Evolutionary conservation across 2,329 filamentous ascomycete genomes (phyloP).

Genomic region (Colletotrichum cereale): DNA sequence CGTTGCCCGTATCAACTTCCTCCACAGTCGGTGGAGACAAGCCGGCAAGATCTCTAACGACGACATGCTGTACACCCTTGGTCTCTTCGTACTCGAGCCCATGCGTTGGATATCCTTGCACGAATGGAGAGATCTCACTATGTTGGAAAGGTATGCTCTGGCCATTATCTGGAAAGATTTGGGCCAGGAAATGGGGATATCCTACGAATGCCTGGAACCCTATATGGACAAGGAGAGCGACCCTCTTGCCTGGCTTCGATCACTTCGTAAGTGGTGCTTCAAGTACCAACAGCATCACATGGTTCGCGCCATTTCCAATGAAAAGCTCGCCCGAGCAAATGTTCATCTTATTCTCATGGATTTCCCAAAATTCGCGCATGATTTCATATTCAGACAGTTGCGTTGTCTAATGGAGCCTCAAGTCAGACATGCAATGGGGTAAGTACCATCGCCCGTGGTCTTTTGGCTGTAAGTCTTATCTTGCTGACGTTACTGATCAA

Average conservation of each 20-base stretch:
- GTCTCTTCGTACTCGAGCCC: conserved; percentile 69
- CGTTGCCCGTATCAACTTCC: conserved; percentile 73
- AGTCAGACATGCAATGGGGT: conserved; percentile 28
- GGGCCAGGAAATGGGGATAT: conserved; percentile 68
- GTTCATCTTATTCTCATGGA: conserved; percentile 14
- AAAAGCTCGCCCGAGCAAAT: conserved; percentile 27
- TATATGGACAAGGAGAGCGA: conserved; percentile 57
- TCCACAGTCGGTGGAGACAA: conserved; percentile 69
- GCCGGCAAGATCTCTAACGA: conserved; percentile 70
- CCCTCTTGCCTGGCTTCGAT: conserved; percentile 65
- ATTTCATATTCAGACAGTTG: conserved; percentile 19
- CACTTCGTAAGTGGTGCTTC: conserved; percentile 62
- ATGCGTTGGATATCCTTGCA: conserved; percentile 63
- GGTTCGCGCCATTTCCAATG: conserved; percentile 48
- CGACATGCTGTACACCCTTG: conserved; percentile 75
- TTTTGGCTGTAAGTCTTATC: background rate
- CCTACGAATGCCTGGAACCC: conserved; percentile 56
- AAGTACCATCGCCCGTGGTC: background rate
- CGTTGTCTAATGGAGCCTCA: conserved; percentile 26
- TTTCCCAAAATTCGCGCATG: conserved; percentile 9
- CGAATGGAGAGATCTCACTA: conserved; percentile 69
- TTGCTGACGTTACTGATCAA: background rate
- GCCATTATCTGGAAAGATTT: conserved; percentile 70
- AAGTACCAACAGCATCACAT: conserved; percentile 63
- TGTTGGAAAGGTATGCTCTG: conserved; percentile 67